These are phyloP conservation scores for Coniochaeta pulveracea DNA, from an alignment of 2,329 filamentous ascomycete species.

Conservation along the genomic window DNA sequence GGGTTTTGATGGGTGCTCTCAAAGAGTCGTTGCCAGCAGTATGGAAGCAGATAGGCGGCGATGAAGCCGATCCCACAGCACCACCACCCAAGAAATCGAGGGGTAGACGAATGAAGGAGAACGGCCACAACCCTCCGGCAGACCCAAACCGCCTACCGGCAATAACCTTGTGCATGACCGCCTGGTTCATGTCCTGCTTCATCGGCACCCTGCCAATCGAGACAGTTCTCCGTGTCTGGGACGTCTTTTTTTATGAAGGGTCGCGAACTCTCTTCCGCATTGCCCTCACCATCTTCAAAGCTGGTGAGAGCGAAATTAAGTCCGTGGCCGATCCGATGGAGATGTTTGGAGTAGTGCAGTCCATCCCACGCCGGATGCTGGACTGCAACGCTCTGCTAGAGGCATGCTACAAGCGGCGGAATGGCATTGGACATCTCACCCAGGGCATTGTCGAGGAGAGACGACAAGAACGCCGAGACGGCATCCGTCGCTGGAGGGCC, in stretches of 20 bases:
- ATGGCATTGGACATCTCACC: slow-evolving; percentile 71
- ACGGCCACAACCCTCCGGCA: slow-evolving; percentile 27
- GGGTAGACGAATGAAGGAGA: slow-evolving; percentile 18
- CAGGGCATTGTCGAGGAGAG: slow-evolving; percentile 73
- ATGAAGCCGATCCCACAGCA: slow-evolving; percentile 49
- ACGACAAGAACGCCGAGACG: slow-evolving; percentile 53
- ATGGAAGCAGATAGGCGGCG: slow-evolving; percentile 75
- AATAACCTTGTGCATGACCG: slow-evolving; percentile 84
- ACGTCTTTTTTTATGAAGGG: slow-evolving; percentile 91
- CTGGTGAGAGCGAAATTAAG: slow-evolving; percentile 70
- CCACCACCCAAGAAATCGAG: slow-evolving; percentile 24
- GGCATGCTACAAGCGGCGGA: slow-evolving; percentile 67
- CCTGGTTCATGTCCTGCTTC: slow-evolving; percentile 97
- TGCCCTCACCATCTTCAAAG: slow-evolving; percentile 82
- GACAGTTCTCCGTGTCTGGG: slow-evolving; percentile 86
- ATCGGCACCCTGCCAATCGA: slow-evolving; percentile 89
- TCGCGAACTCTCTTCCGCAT: slow-evolving; percentile 90
- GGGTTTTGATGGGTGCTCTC: slow-evolving; percentile 80
- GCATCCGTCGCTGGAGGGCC: slow-evolving; percentile 25
- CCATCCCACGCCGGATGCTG: slow-evolving; percentile 67
- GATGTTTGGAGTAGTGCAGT: slow-evolving; percentile 89
- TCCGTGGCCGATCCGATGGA: slow-evolving; percentile 81
- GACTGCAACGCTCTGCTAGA: slow-evolving; percentile 78
- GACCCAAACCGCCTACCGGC: slow-evolving; percentile 57
- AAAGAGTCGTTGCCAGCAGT: slow-evolving; percentile 72